These are phyloP conservation scores for Cryomyces antarcticus DNA, from an alignment of 495 filamentous ascomycete genomes.

Conservation along the genomic window DNA sequence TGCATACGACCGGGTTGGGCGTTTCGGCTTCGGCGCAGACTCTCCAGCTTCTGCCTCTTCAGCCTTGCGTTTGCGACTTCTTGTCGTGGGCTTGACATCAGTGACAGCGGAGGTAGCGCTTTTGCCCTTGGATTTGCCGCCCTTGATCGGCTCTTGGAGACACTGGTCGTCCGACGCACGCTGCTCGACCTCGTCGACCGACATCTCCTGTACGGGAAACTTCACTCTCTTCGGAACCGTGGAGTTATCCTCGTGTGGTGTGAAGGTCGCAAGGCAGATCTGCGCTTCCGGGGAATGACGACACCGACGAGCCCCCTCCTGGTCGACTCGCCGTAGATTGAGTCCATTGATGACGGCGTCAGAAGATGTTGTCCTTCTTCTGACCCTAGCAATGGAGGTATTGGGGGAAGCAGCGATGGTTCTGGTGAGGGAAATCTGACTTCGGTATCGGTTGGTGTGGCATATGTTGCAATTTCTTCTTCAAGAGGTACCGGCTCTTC, in stretches of 20 bases:
- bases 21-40: conserved; percentile 5
- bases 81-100: too few species aligned
- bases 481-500: conserved; percentile 1
- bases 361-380: too few species aligned
- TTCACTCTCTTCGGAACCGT: neutral
- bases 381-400: too few species aligned
- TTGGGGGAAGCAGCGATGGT: too few species aligned
- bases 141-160: neutral
- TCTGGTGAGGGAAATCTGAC: neutral
- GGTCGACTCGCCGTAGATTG: too few species aligned
- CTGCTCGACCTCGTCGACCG: neutral
- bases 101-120: neutral
- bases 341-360: too few species aligned
- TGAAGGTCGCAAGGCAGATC: too few species aligned
- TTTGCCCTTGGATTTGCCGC: neutral
- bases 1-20: conserved; percentile 5
- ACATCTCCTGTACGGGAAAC: conserved; percentile 4
- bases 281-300: too few species aligned
- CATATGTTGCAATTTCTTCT: neutral
- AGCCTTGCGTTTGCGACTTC: neutral
- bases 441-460: neutral
- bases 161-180: neutral
- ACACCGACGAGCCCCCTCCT: too few species aligned
- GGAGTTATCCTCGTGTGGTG: neutral
- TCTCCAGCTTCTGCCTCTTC: conserved; percentile 1